Base-by-base conservation (phyloP, 2,329 filamentous ascomycete species). In the Cytospora chrysosperma region DNA sequence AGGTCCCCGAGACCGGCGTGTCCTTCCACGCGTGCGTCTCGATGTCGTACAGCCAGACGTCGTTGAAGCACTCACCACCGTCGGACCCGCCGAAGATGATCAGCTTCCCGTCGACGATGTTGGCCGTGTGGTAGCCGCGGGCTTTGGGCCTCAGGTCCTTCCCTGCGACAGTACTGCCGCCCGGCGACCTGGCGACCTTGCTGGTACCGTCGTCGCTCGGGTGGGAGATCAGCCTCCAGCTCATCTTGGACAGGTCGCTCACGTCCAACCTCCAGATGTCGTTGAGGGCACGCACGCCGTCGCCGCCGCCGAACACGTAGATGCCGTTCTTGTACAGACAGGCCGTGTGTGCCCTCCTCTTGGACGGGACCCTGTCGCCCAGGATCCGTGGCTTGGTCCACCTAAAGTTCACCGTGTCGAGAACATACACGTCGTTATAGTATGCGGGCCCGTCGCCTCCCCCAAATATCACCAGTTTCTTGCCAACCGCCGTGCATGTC, bases 211-310 rank as follows among this genome's bases (percentile, higher is more conserved):
- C 49, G 17, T 65, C 64, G 5, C 53, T 60, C 1, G 81, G 77
- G 51, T 76, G 74, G 13, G 85, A 88, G 59, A 90, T 80, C 57
- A 88, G 76, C 71, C 84, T 85, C 88, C 88, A 90, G 62, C 82
- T 85, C 86, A 89, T 88, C 76, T 88, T 89, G 73, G 75, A 82
- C 59, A 82, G 78, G 70, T 90, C 88, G 67, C 81, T 81, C 40
- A 90, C 88, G 69, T 90, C 88, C 19, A 90, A 80, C n/a, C 88
- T 79, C 88, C 88, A 90, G 24, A 90, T 86, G 69, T 90, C 88
- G 71, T 90, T 90, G 62, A 90, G 78, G 6, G 88, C 88, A 54
- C 86, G 80, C n/a, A 88, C 85, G 52, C 88, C 88, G 71, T 90
- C 88, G 49, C 88, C 88, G 55, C 88, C 88, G 32, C 88, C 88